Conservation (phyloP, 1,139 yeast genomes). For the Pneumocystis oryctolagi region DNA sequence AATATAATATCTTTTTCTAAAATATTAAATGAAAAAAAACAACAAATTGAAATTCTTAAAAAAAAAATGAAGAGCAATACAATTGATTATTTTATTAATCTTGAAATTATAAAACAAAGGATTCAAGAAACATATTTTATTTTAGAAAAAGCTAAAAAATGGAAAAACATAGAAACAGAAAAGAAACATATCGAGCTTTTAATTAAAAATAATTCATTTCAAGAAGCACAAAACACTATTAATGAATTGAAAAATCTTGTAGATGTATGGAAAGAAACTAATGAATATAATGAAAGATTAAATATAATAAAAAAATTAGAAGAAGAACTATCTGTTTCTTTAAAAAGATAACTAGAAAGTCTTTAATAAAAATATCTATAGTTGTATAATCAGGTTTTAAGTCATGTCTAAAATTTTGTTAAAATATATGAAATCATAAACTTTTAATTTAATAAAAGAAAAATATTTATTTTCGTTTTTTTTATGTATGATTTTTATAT, state of each 20-base stretch:
- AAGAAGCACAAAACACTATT: constrained; percentile 1
- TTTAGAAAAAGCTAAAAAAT: constrained; percentile 4
- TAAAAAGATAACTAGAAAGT: background rate
- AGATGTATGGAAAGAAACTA: constrained; percentile 6
- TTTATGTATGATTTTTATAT: too few species aligned
- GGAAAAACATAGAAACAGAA: constrained; percentile 7
- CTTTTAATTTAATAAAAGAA: background rate
- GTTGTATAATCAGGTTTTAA: constrained; percentile 1
- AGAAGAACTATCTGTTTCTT: background rate
- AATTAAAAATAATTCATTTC: background rate
- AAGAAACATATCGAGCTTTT: constrained; percentile 3
- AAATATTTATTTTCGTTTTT: background rate
- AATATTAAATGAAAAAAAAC: constrained; percentile 2
- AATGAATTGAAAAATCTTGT: constrained; percentile 2
- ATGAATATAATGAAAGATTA: constrained; percentile 4
- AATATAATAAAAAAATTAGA: constrained; percentile 4
- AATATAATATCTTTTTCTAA: background rate
- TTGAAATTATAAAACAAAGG: constrained; percentile 4
- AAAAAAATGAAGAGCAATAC: background rate
- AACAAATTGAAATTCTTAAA: constrained; percentile 2
- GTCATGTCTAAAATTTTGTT: background rate
- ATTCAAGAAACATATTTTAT: constrained; percentile 4
- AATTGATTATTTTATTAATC: constrained; percentile 3
- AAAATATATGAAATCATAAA: background rate
- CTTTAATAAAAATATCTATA: constrained; percentile 1